Evolutionary conservation across 164 flowering plant genomes (phyloP).

Genomic region (Chimonanthus salicifolius): DNA sequence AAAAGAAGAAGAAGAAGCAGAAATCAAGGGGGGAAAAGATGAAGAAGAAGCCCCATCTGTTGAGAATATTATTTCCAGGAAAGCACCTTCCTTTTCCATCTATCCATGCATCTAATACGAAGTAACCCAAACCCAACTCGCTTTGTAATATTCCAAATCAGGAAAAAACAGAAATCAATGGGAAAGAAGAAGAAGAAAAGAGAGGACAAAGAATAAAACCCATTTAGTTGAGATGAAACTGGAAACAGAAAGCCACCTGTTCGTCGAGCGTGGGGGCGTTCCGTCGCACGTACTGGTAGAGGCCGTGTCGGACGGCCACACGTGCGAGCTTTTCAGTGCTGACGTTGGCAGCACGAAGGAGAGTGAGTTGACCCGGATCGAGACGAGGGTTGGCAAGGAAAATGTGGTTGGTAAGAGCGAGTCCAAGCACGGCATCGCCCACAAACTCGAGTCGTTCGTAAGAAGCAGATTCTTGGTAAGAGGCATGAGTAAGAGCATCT

Average conservation of each 20-base stretch:
- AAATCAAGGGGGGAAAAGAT: too few relatives aligned
- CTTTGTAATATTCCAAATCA: not conserved
- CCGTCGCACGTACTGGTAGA: conserved; percentile 47
- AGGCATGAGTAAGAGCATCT: conserved; percentile 24
- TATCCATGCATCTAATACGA: too few relatives aligned
- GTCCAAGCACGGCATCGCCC: conserved; percentile 26
- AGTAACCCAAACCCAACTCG: too few relatives aligned
- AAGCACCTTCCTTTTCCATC: too few relatives aligned
- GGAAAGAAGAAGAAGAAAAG: not conserved
- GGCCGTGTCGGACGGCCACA: conserved; percentile 25
- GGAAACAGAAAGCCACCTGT: conserved; percentile 29
- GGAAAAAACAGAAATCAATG: not conserved
- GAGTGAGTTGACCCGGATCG: conserved; percentile 24
- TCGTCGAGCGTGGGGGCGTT: conserved; percentile 41
- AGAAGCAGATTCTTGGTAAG: conserved; percentile 14
- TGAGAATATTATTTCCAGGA: too few relatives aligned
- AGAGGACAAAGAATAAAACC: not conserved
- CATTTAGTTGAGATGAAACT: too few relatives aligned
- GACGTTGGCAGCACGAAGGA: conserved; percentile 28
- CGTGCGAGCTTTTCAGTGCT: conserved; percentile 34
- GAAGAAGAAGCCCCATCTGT: too few relatives aligned
- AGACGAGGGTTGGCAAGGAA: conserved; percentile 19
- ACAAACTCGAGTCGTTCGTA: conserved; percentile 29
- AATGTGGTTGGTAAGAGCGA: conserved; percentile 20
- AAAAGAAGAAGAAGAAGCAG: too few relatives aligned